A percentile compares a stretch with the other conserved stretches of the same genome.
phyloP scores from a whole-genome alignment of 257 asterid species.

The Echium plantagineum region DNA sequence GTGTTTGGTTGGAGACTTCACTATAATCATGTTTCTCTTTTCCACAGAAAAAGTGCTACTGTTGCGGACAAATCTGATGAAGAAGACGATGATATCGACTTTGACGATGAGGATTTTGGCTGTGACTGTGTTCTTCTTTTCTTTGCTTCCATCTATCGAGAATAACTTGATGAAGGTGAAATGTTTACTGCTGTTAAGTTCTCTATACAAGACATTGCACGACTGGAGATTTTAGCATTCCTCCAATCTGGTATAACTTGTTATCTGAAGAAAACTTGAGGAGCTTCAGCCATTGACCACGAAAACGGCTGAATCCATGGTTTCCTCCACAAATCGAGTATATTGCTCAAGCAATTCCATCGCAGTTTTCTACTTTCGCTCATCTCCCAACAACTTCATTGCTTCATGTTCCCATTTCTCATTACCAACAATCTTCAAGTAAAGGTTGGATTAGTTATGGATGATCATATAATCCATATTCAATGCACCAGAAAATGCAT shows the following conservation, averaged over 20 bases:
- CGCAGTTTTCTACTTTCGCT: slow-evolving; percentile 80
- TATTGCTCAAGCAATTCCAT: slow-evolving; percentile 84
- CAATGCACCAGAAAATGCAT: too few relatives aligned
- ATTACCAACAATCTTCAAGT: slow-evolving; percentile 51
- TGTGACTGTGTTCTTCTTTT: slow-evolving; percentile 28
- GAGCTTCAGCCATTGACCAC: slow-evolving; percentile 39
- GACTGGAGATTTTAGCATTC: slow-evolving; percentile 6
- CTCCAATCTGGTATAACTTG: slow-evolving; percentile 42
- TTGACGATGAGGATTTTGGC: slow-evolving; percentile 83
- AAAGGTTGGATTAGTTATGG: too few relatives aligned
- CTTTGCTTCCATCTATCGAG: slow-evolving; percentile 17
- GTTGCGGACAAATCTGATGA: slow-evolving; percentile 67
- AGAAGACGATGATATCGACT: slow-evolving; percentile 73
- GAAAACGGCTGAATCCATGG: slow-evolving; percentile 49
- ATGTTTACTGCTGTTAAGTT: too few relatives aligned
- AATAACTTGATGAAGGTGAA: slow-evolving; percentile 80
- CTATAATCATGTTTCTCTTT: slow-evolving; percentile 6
- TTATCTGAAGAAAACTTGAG: slow-evolving; percentile 49
- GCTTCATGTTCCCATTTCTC: slow-evolving; percentile 84
- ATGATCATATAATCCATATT: too few relatives aligned
- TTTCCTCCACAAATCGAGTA: slow-evolving; percentile 58
- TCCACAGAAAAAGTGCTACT: slow-evolving; percentile 62
- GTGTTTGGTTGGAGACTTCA: neutral
- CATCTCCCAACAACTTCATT: slow-evolving; percentile 73
- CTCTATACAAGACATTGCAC: too few relatives aligned